These are phyloP conservation scores for Bolboschoenoplectus hybrid DNA, from an alignment of 202 grass and related monocot genomes.

Conservation along the genomic window DNA sequence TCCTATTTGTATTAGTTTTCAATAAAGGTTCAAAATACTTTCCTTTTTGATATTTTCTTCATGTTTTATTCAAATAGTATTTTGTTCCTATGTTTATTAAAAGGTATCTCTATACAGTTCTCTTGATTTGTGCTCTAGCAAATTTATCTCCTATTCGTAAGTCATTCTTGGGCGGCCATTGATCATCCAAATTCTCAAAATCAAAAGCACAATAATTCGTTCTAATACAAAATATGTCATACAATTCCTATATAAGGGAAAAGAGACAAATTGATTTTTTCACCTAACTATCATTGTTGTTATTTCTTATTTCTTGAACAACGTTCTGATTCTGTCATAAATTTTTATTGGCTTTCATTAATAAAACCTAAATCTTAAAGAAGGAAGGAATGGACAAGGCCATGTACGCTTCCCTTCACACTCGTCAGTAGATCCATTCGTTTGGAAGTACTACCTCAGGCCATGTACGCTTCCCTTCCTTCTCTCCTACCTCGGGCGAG, in stretches of 20 bases:
- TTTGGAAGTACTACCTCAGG: constrained; percentile 5
- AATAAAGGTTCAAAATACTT: neutral
- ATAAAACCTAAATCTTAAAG: constrained; percentile 2
- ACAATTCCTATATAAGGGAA: neutral
- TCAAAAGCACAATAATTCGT: neutral
- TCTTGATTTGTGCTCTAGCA: constrained; percentile 2
- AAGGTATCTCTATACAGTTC: neutral
- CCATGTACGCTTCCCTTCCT: constrained; percentile 3
- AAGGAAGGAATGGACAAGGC: neutral
- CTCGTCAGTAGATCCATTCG: constrained; percentile 31
- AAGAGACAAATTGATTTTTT: constrained; percentile 18
- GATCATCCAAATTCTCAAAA: neutral
- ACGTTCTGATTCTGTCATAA: neutral
- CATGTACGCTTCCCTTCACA: too few relatives aligned
- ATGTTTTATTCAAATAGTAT: constrained; percentile 1
- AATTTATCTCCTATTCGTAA: neutral
- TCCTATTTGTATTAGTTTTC: neutral
- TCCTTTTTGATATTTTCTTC: neutral
- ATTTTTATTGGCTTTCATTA: constrained; percentile 1
- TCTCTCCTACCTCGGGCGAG: neutral
- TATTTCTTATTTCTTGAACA: constrained; percentile 14
- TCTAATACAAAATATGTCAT: neutral
- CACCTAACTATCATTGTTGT: neutral
- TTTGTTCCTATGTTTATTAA: neutral
- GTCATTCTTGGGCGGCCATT: neutral